Base-by-base conservation (phyloP, 169 alveolate species). In the Sarcocystis neurona region DNA sequence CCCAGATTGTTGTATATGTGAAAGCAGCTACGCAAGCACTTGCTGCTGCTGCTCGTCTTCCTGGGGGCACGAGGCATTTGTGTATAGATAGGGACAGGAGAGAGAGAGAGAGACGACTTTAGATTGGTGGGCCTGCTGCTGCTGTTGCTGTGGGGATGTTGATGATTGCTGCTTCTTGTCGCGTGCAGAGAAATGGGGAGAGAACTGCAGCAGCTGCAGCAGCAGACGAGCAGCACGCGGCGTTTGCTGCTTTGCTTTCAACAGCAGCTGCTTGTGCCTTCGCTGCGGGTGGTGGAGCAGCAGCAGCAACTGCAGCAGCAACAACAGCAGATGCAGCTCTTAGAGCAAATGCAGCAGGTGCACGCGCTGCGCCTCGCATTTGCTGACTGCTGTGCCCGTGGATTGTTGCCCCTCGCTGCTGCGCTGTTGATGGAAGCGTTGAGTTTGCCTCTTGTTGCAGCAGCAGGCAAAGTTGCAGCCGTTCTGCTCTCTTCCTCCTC, bases 181-280 rank as follows among this genome's bases (percentile, higher is more conserved):
- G 2, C 0, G 4, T 63, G 10, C 75, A 63, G 75, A n/a, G 75
- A 63, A 20, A 37, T 63, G 43, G 75, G 32, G 43, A 43, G 18
- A 43, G 43, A 63, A 6, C 6, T 63, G 8, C 41, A 1, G 75
- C 46, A 2, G 75, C 75, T 63, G 75, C 75, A 63, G 6, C 4
- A 1, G 44, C 41, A 63, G 75, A 43, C 75, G 39, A 2, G 44
- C 46, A 43, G 18, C 27, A 63, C 75, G 1, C 75, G 75, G 20
- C 41, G 32, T 10, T 41, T 63, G 39, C 75, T 63, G 20, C 37
- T 15, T 1, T 37, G 8, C 46, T 63, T 30, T 41, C 27, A 43
- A n/a, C 75, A 63, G 75, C 75, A 43, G 2, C 75, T 63, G 75
- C n/a, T 63, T 37, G 75, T 63, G 75, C 75, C 75, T 2, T 63